Conservation (phyloP, 2,329 filamentous ascomycete genomes). For the Monosporascus sp. region DNA sequence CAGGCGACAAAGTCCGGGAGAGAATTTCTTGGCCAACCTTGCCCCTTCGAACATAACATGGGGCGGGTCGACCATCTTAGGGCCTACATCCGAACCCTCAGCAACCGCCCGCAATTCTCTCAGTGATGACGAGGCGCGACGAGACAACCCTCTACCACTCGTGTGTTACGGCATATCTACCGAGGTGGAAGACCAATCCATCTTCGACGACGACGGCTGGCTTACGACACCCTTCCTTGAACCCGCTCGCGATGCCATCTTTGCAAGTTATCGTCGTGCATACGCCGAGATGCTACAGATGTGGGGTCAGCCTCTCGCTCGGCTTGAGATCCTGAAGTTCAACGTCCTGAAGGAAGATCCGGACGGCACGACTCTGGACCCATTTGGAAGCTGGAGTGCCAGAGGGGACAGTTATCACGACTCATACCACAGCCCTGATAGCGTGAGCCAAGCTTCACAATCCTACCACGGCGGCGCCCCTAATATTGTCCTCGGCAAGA, state of each 20-base stretch:
- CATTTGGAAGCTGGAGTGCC: conserved; percentile 12
- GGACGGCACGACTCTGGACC: conserved; percentile 17
- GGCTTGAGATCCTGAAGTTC: conserved; percentile 65
- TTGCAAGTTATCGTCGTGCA: conserved; percentile 56
- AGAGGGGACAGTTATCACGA: conserved; percentile 31
- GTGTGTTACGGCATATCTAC: conserved; percentile 48
- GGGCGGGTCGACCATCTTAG: conserved; percentile 40
- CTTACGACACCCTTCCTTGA: conserved; percentile 55
- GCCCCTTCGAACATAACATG: conserved; percentile 48
- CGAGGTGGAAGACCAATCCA: conserved; percentile 54
- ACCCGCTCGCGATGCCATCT: conserved; percentile 39
- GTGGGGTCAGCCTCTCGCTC: conserved; percentile 57
- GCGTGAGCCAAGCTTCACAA: conserved; percentile 25
- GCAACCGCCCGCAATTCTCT: conserved; percentile 45
- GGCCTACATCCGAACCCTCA: conserved; percentile 36
- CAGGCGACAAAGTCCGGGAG: conserved; percentile 58
- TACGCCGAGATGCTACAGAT: conserved; percentile 66
- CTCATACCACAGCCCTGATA: conserved; percentile 27
- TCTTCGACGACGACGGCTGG: conserved; percentile 65
- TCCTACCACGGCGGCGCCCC: conserved; percentile 37
- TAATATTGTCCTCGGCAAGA: conserved; percentile 52
- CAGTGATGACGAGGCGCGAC: conserved; percentile 47
- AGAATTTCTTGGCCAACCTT: conserved; percentile 52
- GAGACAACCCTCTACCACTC: conserved; percentile 40
- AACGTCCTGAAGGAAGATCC: conserved; percentile 52